phyloP scores from a whole-genome alignment of 2,329 filamentous ascomycete species.

The Colletotrichum spinosum region DNA sequence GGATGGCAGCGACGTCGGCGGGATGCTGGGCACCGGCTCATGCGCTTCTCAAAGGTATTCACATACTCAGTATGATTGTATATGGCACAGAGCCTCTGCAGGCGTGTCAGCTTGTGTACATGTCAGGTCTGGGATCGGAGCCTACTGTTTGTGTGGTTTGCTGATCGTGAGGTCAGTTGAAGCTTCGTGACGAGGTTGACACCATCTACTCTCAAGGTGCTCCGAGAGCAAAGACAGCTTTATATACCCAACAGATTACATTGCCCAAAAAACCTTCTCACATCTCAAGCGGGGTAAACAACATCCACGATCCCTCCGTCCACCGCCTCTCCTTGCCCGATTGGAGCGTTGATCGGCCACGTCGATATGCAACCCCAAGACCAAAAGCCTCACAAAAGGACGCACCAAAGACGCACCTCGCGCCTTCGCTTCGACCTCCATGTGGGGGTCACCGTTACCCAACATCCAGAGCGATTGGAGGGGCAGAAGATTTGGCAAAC shows the following conservation, averaged over 20 bases:
- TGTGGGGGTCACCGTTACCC: background rate
- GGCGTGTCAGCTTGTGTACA: constrained; percentile 22
- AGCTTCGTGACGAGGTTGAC: too few relatives aligned
- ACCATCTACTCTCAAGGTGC: too few relatives aligned
- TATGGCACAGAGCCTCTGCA: constrained; percentile 21
- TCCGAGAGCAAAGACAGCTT: background rate
- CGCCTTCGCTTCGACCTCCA: background rate
- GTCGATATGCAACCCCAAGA: constrained; percentile 23
- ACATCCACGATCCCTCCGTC: constrained; percentile 16
- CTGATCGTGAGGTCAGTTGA: background rate
- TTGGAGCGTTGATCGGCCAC: constrained; percentile 25
- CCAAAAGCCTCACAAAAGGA: background rate
- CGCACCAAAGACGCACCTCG: background rate
- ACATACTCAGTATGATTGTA: constrained; percentile 24
- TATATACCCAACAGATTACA: constrained; percentile 30
- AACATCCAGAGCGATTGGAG: background rate
- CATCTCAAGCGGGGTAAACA: constrained; percentile 34
- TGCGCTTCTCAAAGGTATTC: constrained; percentile 51
- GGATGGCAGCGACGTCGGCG: constrained; percentile 27
- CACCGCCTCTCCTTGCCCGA: constrained; percentile 4
- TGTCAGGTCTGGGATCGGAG: constrained; percentile 2
- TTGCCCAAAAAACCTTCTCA: constrained; percentile 5
- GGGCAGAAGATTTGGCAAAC: too few relatives aligned
- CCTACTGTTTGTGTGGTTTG: constrained; percentile 25
- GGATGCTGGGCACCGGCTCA: constrained; percentile 70